Percentiles rank a stretch among this genome's conserved stretches.
Evolutionary conservation across 495 filamentous ascomycete species (phyloP).

Genomic region (Penicillium flavigenum): DNA sequence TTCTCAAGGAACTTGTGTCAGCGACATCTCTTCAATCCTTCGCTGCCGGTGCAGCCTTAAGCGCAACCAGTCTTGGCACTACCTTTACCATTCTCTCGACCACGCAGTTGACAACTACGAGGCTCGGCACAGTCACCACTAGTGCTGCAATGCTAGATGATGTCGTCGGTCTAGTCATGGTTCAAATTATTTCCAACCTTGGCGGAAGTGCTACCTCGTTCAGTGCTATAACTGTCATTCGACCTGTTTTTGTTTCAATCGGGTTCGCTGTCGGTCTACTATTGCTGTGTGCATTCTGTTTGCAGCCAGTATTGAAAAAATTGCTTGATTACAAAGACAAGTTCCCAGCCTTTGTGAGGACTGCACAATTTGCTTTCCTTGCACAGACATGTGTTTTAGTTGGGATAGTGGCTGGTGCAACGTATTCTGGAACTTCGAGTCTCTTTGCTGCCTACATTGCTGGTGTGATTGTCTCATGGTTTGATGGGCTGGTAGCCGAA

Average conservation of each 20-base stretch:
- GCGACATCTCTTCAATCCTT: slow-evolving; percentile 62
- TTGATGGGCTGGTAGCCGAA: slow-evolving; percentile 35
- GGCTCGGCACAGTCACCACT: slow-evolving; percentile 66
- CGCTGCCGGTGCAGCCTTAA: slow-evolving; percentile 73
- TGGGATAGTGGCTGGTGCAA: slow-evolving; percentile 54
- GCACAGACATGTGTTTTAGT: slow-evolving; percentile 49
- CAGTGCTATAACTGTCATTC: slow-evolving; percentile 46
- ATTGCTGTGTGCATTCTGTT: slow-evolving; percentile 44
- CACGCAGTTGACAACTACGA: slow-evolving; percentile 54
- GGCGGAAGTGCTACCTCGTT: slow-evolving; percentile 36
- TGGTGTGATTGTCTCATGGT: slow-evolving; percentile 58
- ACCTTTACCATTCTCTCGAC: slow-evolving; percentile 71
- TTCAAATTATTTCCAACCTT: slow-evolving; percentile 61
- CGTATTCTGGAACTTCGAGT: slow-evolving; percentile 65
- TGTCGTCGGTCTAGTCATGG: slow-evolving; percentile 77
- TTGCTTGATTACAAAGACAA: slow-evolving; percentile 4
- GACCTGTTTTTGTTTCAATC: slow-evolving; percentile 59
- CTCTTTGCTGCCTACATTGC: slow-evolving; percentile 71
- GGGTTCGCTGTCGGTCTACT: slow-evolving; percentile 52
- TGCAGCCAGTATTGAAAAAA: slow-evolving; percentile 37
- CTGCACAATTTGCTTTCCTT: slow-evolving; percentile 37
- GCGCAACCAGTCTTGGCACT: slow-evolving; percentile 74
- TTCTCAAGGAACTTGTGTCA: slow-evolving; percentile 43
- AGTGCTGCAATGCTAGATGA: slow-evolving; percentile 83
- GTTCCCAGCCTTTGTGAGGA: slow-evolving; percentile 18